Conservation (phyloP, 148 eudicot species). For the Suaeda aralocaspica region DNA sequence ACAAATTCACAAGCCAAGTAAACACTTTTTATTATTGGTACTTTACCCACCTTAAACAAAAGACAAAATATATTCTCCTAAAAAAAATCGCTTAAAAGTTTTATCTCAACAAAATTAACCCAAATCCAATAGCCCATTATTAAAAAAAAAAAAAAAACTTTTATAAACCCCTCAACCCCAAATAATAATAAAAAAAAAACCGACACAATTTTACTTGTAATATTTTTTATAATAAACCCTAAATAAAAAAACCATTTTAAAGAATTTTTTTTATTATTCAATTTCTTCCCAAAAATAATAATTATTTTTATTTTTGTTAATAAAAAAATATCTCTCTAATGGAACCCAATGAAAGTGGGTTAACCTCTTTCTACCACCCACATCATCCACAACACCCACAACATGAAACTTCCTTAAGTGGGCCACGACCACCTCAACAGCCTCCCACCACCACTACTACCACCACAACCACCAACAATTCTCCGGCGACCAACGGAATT, state of each 20-base stretch:
- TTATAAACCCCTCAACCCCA: neutral
- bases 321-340: constrained; percentile 23
- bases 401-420: neutral
- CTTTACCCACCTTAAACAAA: neutral
- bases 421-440: neutral
- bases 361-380: constrained; percentile 50
- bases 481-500: neutral
- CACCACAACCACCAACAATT: neutral
- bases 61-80: neutral
- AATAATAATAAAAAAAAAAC: no score
- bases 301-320: no score
- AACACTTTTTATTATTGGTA: no score
- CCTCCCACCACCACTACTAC: constrained; percentile 1
- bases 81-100: no score
- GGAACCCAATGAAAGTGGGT: constrained; percentile 54
- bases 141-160: neutral
- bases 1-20: no score
- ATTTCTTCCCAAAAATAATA: constrained; percentile 20
- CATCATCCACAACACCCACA: constrained; percentile 24
- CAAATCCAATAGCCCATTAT: constrained; percentile 12
- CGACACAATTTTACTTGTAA: neutral
- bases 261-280: neutral
- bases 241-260: neutral
- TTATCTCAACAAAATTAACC: no score
- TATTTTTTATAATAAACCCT: neutral